Base-by-base conservation (phyloP, 495 filamentous ascomycete genomes). In the Penicillium cosmopolitanum region DNA sequence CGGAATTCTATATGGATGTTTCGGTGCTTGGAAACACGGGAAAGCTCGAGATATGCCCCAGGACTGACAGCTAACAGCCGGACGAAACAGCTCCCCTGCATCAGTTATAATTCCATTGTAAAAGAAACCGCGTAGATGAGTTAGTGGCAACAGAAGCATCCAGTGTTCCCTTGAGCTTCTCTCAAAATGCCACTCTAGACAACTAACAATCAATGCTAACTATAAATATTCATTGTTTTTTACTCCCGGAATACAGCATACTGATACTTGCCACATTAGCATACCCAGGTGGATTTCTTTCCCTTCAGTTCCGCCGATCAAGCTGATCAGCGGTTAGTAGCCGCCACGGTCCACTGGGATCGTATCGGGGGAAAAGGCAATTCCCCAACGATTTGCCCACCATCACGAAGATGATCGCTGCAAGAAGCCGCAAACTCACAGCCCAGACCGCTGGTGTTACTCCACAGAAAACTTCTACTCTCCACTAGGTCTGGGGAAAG, bases 391-490 rank as follows among this genome's bases (percentile, higher is more conserved):
- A 60, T 52, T 19, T 33, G 33, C 18, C 40, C 8, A 36, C 48
- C 31, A 40, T 56, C 25, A 35, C 57, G 51, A 66, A 53, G 43
- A 61, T 28, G 54, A 61, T 65, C 23, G 21, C 67, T 70, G 67
- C 67, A 66, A 53, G 65, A 64, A 66, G 23, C 67, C 67, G 67
- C 52, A 34, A 50, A 50, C 42, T 56, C 53, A 70, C 56, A 56
- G 60, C 58, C 66, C 65, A 66, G 63, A 57, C 67, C 67, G 67
- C 67, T 62, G 62, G 65, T 70, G 62, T 58, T 57, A 66, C 57
- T 70, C 25, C 60, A 53, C 64, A 42, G 47, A 54, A 58, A 60
- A 53, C 55, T 66, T 55, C 67, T 66, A 48, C 50, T 56, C 42
- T 51, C 44, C 23, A 56, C 19, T 57, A 36, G 63, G 34, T 56